Evolutionary conservation across 1,284 basidiomycete genomes (phyloP).

Genomic region (Puccinia polysora): DNA sequence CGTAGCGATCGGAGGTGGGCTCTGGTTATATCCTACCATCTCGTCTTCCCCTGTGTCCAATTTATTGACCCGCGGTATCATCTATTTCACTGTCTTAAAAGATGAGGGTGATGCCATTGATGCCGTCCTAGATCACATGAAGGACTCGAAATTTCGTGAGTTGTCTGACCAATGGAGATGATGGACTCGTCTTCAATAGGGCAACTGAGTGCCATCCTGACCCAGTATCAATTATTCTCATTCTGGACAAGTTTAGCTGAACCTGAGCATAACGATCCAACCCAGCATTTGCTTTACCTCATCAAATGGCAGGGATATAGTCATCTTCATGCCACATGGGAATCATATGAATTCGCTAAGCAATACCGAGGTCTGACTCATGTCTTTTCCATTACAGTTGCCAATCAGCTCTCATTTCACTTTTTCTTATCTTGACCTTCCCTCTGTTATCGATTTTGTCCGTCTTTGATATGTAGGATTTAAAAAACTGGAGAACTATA

Average conservation of each 20-base stretch:
- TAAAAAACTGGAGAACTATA: slow-evolving; percentile 98
- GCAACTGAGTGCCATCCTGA: neutral
- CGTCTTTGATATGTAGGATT: slow-evolving; percentile 60
- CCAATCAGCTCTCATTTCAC: neutral
- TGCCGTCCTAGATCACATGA: slow-evolving; percentile 55
- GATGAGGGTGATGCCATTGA: slow-evolving; percentile 54
- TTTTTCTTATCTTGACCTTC: neutral
- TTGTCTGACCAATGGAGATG: neutral
- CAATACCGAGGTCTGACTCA: slow-evolving; percentile 89
- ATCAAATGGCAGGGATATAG: slow-evolving; percentile 57
- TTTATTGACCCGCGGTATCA: neutral
- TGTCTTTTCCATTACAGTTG: slow-evolving; percentile 56
- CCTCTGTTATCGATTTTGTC: neutral
- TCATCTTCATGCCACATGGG: slow-evolving; percentile 53
- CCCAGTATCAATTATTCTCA: neutral
- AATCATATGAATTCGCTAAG: slow-evolving; percentile 37
- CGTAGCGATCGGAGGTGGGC: slow-evolving; percentile 29
- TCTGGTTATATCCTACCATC: neutral
- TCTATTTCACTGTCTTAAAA: neutral
- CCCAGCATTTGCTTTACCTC: slow-evolving; percentile 54
- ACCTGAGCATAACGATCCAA: slow-evolving; percentile 54
- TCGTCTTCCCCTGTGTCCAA: neutral
- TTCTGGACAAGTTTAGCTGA: slow-evolving; percentile 23
- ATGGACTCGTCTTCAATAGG: neutral
- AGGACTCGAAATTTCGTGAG: slow-evolving; percentile 50